Base-by-base conservation (phyloP, 257 asterid species). In the Rauvolfia tetraphylla region DNA sequence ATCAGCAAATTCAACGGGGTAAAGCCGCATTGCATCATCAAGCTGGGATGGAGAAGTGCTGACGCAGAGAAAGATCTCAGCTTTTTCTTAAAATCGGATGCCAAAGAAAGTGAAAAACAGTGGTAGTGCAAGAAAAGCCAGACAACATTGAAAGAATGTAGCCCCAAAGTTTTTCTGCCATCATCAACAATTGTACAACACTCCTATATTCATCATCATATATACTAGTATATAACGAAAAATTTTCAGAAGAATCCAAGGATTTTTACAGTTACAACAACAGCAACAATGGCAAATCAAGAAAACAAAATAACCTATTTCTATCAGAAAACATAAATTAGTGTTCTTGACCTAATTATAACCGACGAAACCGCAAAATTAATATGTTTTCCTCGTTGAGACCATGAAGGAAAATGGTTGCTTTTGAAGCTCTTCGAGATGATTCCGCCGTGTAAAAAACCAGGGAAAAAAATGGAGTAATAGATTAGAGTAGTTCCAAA, bases 251-350 rank as follows among this genome's bases (percentile, higher is more conserved):
- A 58, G 41, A 78, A 44, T 67, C 33, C 51, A 38, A 25, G 25
- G 39, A 61, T 61, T 61, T 83, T 79, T 83, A 78, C 78, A 81
- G 69, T 75, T 82, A 88, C 89, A 87, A 84, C 78, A 83, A 58
- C 77, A 79, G 27, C 41, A 74, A 41, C 51, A 79, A 73, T 79
- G 76, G 75, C 77, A 46, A 79, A 42, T 56, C 81, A 79, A 81
- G 74, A 83, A 76, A 56, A 68, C 27, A 10, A 33, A 82, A 58
- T 5, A 33, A 51, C 68, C 56, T 53, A 81, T 39, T 46, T 71
- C 77, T 77, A 74, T 38, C 46, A 39, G 29, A 27, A 80, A 51
- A 75, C 29, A 9, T 25, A 71, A 62, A 46, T 48, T 42, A 78
- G 66, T 39, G 53, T 33, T 22, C 57, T 79, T 82, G 34, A 61